phyloP scores from a whole-genome alignment of 805 yeast genomes.

The Candida mattraensis region DNA sequence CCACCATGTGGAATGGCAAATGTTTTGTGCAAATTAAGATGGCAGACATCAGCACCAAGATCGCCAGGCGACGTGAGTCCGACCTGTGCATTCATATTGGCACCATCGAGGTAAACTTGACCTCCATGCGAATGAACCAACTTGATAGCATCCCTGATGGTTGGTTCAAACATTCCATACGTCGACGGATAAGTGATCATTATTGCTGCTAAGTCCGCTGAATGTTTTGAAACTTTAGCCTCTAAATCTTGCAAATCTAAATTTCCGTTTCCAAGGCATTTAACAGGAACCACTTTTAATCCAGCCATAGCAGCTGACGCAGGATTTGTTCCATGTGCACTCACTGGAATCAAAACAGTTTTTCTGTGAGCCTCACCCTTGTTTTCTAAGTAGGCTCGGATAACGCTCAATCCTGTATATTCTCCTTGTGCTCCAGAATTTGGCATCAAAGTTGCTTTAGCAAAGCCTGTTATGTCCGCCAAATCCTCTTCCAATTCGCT shows the following conservation, averaged over 20 bases:
- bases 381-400: constrained; percentile 70
- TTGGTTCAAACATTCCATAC: constrained; percentile 94
- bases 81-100: constrained; percentile 99
- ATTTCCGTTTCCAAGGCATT: constrained; percentile 83
- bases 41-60: constrained; percentile 97
- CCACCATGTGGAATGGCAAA: constrained; percentile 99
- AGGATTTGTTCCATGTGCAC: constrained; percentile 98
- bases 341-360: constrained; percentile 91
- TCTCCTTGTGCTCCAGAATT: constrained; percentile 99
- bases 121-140: constrained; percentile 86
- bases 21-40: constrained; percentile 93
- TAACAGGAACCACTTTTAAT: constrained; percentile 87
- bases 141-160: constrained; percentile 81
- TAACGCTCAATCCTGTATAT: constrained; percentile 88
- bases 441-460: constrained; percentile 89
- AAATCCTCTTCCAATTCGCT: constrained; percentile 78
- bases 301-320: constrained; percentile 99
- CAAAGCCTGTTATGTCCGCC: constrained; percentile 90
- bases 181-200: constrained; percentile 99
- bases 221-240: constrained; percentile 68
- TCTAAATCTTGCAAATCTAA: constrained; percentile 77
- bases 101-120: constrained; percentile 96
- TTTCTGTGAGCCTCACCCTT: constrained; percentile 73
- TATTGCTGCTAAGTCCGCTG: constrained; percentile 75
- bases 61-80: constrained; percentile 98